Base-by-base conservation (phyloP, 306 rosid genomes). In the Trifolium subterraneum region DNA sequence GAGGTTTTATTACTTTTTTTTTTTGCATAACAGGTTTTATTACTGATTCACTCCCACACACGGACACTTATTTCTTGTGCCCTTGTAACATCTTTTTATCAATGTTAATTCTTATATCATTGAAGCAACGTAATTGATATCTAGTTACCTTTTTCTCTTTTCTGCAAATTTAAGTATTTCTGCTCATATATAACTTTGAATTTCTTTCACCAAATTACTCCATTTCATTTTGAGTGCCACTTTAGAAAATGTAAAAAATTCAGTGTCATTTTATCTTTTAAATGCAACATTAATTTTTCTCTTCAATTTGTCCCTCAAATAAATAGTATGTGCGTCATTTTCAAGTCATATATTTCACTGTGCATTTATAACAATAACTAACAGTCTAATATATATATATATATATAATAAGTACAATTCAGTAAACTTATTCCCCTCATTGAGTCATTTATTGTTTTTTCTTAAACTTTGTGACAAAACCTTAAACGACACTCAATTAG, bases 41-140 rank as follows among this genome's bases (percentile, higher is more conserved):
- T 29, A 25, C 59, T 61, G 50, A 9, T 55, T 25, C 63, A 33
- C 36, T 60, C n/a, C 18, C 51, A 23, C 63, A 20, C 54, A 39
- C 51, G 10, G 31, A 52, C 22, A 47, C 60, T 68, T 36, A 54
- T 77, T 64, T 64, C 29, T 4, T 73, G 68, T 58, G 33, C 64
- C 42, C 59, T 25, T 7, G 6, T 62, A 41, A 39, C 23, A 58
- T 8, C 14, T 76, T 60, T 56, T 61, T 23, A 42, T 54, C 66
- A 18, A 62, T 70, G 44, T 9, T 59, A 22, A 58, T 71, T 71
- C 64, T 39, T 60, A 41, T 59, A 76, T 48, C 33, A 70, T 68
- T 29, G 71, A 63, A 54, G 9, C 13, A 9, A 22, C 27, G 18
- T 45, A 62, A 47, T 71, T 48, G 59, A 44, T 70, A 15, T 59